Conservation (phyloP, 352 stramenopile genomes). For the Pythium monospermum region DNA sequence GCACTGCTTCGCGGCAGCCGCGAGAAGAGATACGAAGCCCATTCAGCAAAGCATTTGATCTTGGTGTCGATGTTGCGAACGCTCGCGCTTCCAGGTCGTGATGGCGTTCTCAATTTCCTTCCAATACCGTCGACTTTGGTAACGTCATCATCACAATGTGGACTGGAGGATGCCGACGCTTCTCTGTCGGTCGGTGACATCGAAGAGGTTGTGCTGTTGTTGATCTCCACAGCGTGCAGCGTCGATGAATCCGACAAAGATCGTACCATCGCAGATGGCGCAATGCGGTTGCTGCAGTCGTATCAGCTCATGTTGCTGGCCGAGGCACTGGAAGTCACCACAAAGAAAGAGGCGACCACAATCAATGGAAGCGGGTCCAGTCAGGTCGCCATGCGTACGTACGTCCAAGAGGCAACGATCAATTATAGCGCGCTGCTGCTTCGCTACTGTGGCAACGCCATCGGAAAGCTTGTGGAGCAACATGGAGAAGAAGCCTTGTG, state of each 20-base stretch:
- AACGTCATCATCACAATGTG: constrained; percentile 15
- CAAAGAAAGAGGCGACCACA: constrained; percentile 17
- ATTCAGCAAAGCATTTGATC: constrained; percentile 47
- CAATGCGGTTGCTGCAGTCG: constrained; percentile 54
- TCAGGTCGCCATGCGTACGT: constrained; percentile 20
- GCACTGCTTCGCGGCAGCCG: constrained; percentile 47
- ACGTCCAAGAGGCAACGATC: constrained; percentile 66
- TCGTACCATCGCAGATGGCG: constrained; percentile 30
- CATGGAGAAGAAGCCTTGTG: constrained; percentile 35
- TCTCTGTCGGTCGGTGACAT: constrained; percentile 9
- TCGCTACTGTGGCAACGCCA: constrained; percentile 46
- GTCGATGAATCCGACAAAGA: background rate
- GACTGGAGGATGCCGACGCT: constrained; percentile 1
- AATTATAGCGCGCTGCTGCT: constrained; percentile 66
- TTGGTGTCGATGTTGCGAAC: constrained; percentile 48
- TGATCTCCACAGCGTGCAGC: constrained; percentile 18
- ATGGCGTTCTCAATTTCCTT: constrained; percentile 71
- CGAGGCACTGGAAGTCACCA: constrained; percentile 65
- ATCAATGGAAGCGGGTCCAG: background rate
- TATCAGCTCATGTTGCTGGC: constrained; percentile 78
- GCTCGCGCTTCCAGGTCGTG: constrained; percentile 46
- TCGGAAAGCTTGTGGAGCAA: constrained; percentile 37
- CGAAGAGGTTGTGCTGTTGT: constrained; percentile 28
- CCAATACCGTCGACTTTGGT: constrained; percentile 9
- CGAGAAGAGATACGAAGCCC: constrained; percentile 18